Base-by-base conservation (phyloP, 176 grass and related monocot genomes). In the Leersia perrieri region DNA sequence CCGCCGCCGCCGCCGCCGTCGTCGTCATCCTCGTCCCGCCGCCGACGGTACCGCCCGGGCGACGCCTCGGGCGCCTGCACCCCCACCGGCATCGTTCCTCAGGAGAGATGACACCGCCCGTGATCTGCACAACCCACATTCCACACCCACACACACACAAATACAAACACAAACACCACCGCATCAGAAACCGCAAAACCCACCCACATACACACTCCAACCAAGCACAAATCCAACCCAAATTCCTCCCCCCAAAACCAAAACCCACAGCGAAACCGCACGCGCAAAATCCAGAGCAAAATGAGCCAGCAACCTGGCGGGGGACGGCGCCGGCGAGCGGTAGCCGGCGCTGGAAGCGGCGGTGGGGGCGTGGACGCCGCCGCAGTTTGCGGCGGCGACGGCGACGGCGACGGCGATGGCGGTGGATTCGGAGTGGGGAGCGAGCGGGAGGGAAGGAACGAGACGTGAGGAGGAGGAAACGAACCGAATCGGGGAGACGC, bases 81-180 rank as follows among this genome's bases (percentile, higher is more conserved):
- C 11, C 34, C 47, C 30, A 70, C 79, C 15, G 83, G 68, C 84
- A 90, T 90, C 27, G 63, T 45, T 68, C 29, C 69, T 74, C 90
- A 92, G 86, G 90, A 92, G 90, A 89, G 90, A 92, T 92, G 90
- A 89, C 86, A 92, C 84, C 70, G 42, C 79, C 85, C 80, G 49
- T 76, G 81, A 85, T 74, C 89, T 85, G 85, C 77, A 73, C n/a
- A n/a, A n/a, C 69, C 23, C 81, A 33, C 85, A 82, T 90, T 90
- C 28, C 60, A n/a, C 62, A 23, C 3, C 15, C 67, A 3, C n/a
- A n/a, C n/a, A n/a, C n/a, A n/a, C n/a, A n/a, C n/a, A n/a, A n/a
- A n/a, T n/a, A n/a, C n/a, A n/a, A n/a, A n/a, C n/a, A n/a, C n/a
- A n/a, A 18, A 38, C 12, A 73, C 74, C 45, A 80, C 49, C 49